Evolutionary conservation across 169 alveolate genomes (phyloP), one percentile per base, ranked within the genome.

Genomic region (Plasmodium fragile): DNA sequence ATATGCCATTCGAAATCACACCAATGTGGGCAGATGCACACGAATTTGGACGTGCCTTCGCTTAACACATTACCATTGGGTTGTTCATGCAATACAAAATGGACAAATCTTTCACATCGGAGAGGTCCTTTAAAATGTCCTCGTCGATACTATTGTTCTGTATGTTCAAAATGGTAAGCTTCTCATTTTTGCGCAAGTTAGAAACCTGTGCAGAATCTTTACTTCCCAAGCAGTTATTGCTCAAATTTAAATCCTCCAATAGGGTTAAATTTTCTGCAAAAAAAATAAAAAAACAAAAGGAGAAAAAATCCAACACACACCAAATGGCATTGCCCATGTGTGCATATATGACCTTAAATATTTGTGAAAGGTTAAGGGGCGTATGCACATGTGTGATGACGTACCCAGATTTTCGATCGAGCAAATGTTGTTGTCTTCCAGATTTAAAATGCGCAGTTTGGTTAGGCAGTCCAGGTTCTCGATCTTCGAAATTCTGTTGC

Each of bases 371-470:
- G 13, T 16, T 22, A 65, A 25, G 36, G 36, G 30, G 59, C n/a
- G n/a, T n/a, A n/a, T 13, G 25, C 13, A 65, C n/a, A 28, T n/a
- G 10, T 65, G 75, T 8, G 75, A 65, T 22, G 39, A 45, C 70
- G 52, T 65, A 90, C 94, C 94, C 32, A 90, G 53, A 90, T 90
- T 90, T 79, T 90, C 94, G 43, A 90, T 65, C 25, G n/a, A 41
- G 53, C 55, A 65, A 75, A 90, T 90, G 36, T 81, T 65, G 59
- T 90, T 90, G 39, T 90, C 85, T 28, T 90, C 92, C 43, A 90
- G 82, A 71, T 90, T 90, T 49, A 90, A 90, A 69, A 90, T 69
- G 49, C 92, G 45, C 59, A 90, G 45, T 4, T 72, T 79, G 28
- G 16, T 90, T 52, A 90, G 73, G 70, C 41, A 69, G 25, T 39